Evolutionary conservation across 139 green algal species (phyloP), one percentile per base, ranked within the genome.

Genomic region (Pleodorina starrii): DNA sequence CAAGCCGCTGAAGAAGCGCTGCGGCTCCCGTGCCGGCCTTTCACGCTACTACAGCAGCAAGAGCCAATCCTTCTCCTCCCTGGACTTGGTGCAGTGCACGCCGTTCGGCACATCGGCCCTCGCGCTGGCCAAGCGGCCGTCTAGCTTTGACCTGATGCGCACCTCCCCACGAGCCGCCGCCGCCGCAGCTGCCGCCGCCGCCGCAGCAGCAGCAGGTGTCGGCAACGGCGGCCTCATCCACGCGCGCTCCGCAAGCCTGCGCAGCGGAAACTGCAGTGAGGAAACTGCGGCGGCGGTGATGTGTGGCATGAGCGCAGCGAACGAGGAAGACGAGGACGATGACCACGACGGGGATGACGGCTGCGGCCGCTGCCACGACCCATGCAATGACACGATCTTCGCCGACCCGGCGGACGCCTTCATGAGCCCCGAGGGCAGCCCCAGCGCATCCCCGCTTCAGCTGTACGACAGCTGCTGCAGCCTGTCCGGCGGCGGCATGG

Each of bases 361-460:
- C 27, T 86, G 80, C n/a, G n/a, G n/a, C n/a, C n/a, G n/a, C n/a
- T n/a, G n/a, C n/a, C n/a, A n/a, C n/a, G n/a, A n/a, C 40, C 80
- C 80, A 38, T 86, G 80, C 80, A 86, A 86, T 27, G 80, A 86
- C 59, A 86, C 80, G 9, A 86, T 86, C 9, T 86, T 86, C 12
- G 17, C 57, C 9, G 59, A 86, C 29, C 80, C 57, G 2, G 11
- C 9, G 7, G 80, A 86, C 0, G 80, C 57, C 4, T 44, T 85
- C 21, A 38, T 85, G 11, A 74, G 51, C 54, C 78, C 78, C 1
- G 78, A 85, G 27, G 78, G 36, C 54, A 85, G 78, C 50, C 77
- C 77, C 9, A 63, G 46, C 74, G 43, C 72, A 9, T 66, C 74
- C 2, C 48, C 48, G n/a, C 76, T 84, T 14, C 48, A 69, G 2